Evolutionary conservation across 495 filamentous ascomycete species (phyloP).

Genomic region (Penicillium robsamsonii): DNA sequence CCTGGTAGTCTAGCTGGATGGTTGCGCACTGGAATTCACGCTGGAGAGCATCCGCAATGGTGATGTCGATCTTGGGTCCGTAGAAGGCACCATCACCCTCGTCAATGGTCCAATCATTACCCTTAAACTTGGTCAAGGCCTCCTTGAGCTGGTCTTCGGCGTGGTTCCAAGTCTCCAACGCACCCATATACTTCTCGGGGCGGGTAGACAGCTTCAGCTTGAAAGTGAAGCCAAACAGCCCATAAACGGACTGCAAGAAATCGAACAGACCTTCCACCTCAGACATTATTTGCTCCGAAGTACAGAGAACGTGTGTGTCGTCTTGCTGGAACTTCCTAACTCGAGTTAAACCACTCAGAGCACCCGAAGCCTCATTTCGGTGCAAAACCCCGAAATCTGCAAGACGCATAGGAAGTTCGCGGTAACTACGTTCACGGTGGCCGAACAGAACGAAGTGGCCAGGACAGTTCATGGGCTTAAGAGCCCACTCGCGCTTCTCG

Average conservation of each 20-base stretch:
- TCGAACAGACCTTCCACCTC: constrained; percentile 89
- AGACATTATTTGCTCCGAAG: constrained; percentile 64
- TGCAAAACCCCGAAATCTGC: constrained; percentile 96
- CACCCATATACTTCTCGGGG: constrained; percentile 87
- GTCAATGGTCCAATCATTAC: constrained; percentile 81
- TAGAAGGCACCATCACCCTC: constrained; percentile 97
- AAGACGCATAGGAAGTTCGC: constrained; percentile 83
- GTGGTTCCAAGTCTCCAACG: constrained; percentile 80
- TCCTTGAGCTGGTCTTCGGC: constrained; percentile 76
- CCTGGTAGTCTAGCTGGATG: constrained; percentile 96
- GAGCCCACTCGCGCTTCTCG: constrained; percentile 74
- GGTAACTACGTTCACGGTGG: constrained; percentile 76
- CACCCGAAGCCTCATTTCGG: constrained; percentile 91
- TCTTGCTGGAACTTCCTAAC: constrained; percentile 94
- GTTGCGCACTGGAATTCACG: constrained; percentile 90
- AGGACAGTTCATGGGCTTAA: constrained; percentile 99
- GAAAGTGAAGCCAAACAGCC: constrained; percentile 91
- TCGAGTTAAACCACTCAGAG: constrained; percentile 83
- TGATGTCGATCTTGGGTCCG: constrained; percentile 94
- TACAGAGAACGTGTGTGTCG: constrained; percentile 89
- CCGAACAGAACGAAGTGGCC: constrained; percentile 78
- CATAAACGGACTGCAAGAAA: constrained; percentile 80
- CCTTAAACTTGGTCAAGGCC: constrained; percentile 76
- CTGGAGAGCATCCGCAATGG: constrained; percentile 74
- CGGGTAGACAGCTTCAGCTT: constrained; percentile 93